These are phyloP conservation scores for Phytophthora colocasiae DNA, from an alignment of 352 stramenopile species.

Conservation along the genomic window DNA sequence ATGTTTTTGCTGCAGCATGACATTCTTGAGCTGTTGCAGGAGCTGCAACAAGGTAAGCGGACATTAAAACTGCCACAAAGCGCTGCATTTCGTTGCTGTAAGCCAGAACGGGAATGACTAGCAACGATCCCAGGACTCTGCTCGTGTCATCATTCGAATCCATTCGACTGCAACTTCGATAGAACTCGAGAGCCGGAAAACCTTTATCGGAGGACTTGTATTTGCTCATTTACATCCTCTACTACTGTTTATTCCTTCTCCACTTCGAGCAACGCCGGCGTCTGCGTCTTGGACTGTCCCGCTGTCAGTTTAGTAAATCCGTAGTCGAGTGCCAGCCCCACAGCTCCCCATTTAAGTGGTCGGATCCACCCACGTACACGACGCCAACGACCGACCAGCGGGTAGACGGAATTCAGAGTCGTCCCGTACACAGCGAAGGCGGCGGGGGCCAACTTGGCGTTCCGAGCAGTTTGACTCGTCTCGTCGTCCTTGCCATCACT, in stretches of 20 bases:
- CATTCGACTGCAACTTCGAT: slow-evolving; percentile 15
- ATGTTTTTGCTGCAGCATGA: not conserved
- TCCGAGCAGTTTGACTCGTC: slow-evolving; percentile 15
- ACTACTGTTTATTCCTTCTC: slow-evolving; percentile 21
- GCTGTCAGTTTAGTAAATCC: slow-evolving; percentile 21
- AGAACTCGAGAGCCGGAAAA: slow-evolving; percentile 11
- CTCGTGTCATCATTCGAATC: slow-evolving; percentile 9
- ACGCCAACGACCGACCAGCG: slow-evolving; percentile 32
- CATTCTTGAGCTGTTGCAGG: slow-evolving; percentile 11
- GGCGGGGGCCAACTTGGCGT: slow-evolving; percentile 33
- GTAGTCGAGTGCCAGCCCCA: slow-evolving; percentile 27
- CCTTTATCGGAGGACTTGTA: not conserved
- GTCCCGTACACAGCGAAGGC: slow-evolving; percentile 38
- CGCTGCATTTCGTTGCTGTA: not conserved
- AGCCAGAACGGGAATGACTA: slow-evolving; percentile 9
- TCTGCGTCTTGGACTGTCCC: slow-evolving; percentile 11
- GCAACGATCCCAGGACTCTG: not conserved
- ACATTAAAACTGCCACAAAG: not conserved
- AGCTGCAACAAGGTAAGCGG: not conserved
- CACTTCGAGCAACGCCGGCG: slow-evolving; percentile 8
- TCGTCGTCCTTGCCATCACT: slow-evolving; percentile 24
- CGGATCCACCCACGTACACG: slow-evolving; percentile 29
- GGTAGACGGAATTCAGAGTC: slow-evolving; percentile 39
- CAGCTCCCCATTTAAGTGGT: slow-evolving; percentile 35
- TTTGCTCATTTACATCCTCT: not conserved